Percentiles rank a stretch among this genome's conserved stretches.
These are phyloP conservation scores for Apiospora hydei DNA, from an alignment of 2,329 filamentous ascomycete genomes.

Conservation along the genomic window DNA sequence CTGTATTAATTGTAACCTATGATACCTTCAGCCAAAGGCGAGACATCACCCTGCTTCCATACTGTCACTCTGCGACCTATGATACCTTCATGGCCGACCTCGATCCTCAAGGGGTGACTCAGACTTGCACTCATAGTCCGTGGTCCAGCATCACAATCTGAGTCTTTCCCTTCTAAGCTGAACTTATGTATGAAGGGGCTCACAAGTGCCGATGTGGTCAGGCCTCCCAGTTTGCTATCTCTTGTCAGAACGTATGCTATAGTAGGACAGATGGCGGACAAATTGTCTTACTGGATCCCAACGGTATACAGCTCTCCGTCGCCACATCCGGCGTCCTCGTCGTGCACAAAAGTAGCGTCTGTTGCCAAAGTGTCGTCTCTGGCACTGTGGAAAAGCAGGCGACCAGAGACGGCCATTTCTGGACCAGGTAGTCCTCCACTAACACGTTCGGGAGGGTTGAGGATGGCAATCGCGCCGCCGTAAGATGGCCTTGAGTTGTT, in stretches of 20 bases:
- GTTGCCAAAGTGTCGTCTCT: slow-evolving; percentile 42
- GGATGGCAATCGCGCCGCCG: slow-evolving; percentile 55
- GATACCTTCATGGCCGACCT: slow-evolving; percentile 54
- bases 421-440: slow-evolving; percentile 40
- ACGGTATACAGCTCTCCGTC: slow-evolving; percentile 42
- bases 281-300: slow-evolving; percentile 52
- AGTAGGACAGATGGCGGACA: neutral
- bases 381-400: slow-evolving; percentile 49
- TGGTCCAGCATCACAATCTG: slow-evolving; percentile 40
- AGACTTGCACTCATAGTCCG: slow-evolving; percentile 36
- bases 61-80: slow-evolving; percentile 57
- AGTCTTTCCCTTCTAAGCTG: slow-evolving; percentile 35
- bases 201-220: slow-evolving; percentile 48
- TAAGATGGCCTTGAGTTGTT: slow-evolving; percentile 49
- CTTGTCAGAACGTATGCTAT: neutral
- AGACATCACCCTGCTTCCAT: slow-evolving; percentile 34
- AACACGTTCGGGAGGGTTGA: slow-evolving; percentile 36
- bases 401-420: slow-evolving; percentile 29
- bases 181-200: slow-evolving; percentile 53
- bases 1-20: slow-evolving; percentile 52
- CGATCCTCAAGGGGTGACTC: slow-evolving; percentile 48
- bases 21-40: slow-evolving; percentile 55
- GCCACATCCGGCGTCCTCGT: slow-evolving; percentile 30
- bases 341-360: slow-evolving; percentile 50
- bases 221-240: slow-evolving; percentile 50